Evolutionary conservation across 2,329 filamentous ascomycete genomes (phyloP).

Genomic region (Chrysosporium queenslandicum): DNA sequence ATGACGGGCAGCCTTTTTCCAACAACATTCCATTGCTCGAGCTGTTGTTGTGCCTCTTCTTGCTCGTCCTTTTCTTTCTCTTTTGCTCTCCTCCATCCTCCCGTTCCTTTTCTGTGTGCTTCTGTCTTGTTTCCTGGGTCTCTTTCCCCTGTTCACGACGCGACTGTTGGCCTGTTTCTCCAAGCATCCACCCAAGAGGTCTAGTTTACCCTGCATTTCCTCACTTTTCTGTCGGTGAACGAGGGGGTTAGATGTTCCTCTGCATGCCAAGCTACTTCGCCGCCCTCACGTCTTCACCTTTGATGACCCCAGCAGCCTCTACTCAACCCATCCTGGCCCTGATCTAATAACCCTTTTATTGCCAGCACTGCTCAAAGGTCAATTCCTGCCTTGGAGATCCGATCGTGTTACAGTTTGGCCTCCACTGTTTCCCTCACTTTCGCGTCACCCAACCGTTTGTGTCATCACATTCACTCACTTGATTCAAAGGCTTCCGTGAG

Average conservation of each 20-base stretch:
- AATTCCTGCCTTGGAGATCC: not conserved
- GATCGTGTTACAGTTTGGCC: not conserved
- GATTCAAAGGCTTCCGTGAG: not conserved
- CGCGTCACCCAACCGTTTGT: not conserved
- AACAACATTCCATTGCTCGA: not conserved
- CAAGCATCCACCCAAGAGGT: not conserved
- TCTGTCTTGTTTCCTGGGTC: not conserved
- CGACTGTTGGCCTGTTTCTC: not conserved
- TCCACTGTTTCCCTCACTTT: not conserved
- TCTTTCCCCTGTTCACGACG: not conserved
- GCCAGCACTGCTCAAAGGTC: not conserved
- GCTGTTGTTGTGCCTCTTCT: not conserved
- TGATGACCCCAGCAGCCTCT: constrained; percentile 1
- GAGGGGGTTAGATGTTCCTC: constrained; percentile 13
- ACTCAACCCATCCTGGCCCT: not conserved
- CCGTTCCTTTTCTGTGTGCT: not conserved
- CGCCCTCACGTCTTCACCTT: constrained; percentile 24
- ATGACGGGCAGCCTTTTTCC: not conserved
- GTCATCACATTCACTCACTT: constrained; percentile 8
- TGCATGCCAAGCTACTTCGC: constrained; percentile 28
- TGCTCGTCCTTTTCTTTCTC: not conserved
- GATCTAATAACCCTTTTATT: not conserved
- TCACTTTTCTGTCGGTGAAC: constrained; percentile 8
- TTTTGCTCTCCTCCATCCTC: not conserved
- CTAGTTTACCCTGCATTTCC: not conserved